Evolutionary conservation across 2,329 filamentous ascomycete genomes (phyloP).

Genomic region (Trichophyton rubrum): DNA sequence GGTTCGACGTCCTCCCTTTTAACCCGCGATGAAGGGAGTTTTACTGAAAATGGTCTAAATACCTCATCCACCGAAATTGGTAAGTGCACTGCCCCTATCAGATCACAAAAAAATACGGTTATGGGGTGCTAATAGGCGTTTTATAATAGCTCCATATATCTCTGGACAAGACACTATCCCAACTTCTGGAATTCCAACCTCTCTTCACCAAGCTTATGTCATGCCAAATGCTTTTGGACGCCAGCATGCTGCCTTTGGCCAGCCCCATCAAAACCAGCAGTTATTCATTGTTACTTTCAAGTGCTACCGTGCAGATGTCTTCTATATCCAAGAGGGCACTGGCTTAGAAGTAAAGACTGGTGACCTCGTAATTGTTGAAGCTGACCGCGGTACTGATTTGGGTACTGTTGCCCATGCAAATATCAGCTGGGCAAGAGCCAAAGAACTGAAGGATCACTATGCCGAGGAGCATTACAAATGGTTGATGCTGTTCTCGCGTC

Average conservation of each 20-base stretch:
- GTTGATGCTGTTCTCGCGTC: constrained; percentile 96
- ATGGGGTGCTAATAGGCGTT: not conserved
- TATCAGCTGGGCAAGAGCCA: constrained; percentile 75
- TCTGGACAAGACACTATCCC: constrained; percentile 27
- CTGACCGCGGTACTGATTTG: constrained; percentile 88
- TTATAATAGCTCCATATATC: constrained; percentile 32
- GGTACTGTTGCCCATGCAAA: constrained; percentile 85
- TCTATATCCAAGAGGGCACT: constrained; percentile 92
- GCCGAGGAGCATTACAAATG: constrained; percentile 94
- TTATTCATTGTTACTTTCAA: constrained; percentile 94
- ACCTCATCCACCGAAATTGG: constrained; percentile 29
- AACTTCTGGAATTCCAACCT: constrained; percentile 24
- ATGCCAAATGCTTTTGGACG: constrained; percentile 29
- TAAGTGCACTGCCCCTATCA: constrained; percentile 24
- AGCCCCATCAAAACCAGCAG: constrained; percentile 31
- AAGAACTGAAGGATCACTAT: constrained; percentile 79
- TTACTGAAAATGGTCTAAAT: constrained; percentile 25
- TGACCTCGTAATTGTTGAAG: constrained; percentile 93
- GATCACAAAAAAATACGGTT: not conserved
- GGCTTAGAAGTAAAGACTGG: constrained; percentile 81
- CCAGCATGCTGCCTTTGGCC: constrained; percentile 25
- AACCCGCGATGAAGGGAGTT: constrained; percentile 28
- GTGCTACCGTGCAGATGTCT: constrained; percentile 86
- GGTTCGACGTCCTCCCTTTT: constrained; percentile 18
- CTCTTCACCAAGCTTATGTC: constrained; percentile 30